These are phyloP conservation scores for Monosporozyma unispora DNA, from an alignment of 805 yeast species.

Conservation along the genomic window DNA sequence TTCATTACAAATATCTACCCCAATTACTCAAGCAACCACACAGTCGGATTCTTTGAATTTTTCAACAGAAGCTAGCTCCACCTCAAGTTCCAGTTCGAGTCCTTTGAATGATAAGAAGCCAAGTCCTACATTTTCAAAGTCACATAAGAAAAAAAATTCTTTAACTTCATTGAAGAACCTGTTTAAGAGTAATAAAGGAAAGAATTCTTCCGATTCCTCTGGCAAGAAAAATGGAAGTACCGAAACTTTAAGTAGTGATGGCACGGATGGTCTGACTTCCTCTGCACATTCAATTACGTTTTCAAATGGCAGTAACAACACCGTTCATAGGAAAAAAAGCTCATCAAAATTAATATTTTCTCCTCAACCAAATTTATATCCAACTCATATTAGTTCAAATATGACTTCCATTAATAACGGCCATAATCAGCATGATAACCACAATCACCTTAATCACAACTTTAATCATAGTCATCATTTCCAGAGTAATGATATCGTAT, in stretches of 20 bases:
- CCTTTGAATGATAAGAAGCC: constrained; percentile 4
- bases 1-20: constrained; percentile 6
- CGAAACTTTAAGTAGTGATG: not conserved
- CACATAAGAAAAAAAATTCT: constrained; percentile 24
- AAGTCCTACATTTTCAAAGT: constrained; percentile 6
- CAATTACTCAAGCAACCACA: not conserved
- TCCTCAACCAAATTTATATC: constrained; percentile 12
- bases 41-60: not conserved
- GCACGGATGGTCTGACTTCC: not conserved
- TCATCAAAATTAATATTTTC: constrained; percentile 12
- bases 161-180: constrained; percentile 25
- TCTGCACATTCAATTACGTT: not conserved
- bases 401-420: no score
- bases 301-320: not conserved
- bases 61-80: not conserved
- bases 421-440: not conserved
- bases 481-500: not conserved
- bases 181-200: constrained; percentile 24
- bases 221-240: not conserved
- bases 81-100: not conserved
- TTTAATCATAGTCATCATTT: not conserved
- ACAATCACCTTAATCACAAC: not conserved
- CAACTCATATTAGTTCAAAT: not conserved
- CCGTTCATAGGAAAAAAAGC: constrained; percentile 1
- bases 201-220: not conserved